Evolutionary conservation across 495 filamentous ascomycete genomes (phyloP), one percentile per base, ranked within the genome.

Genomic region (Trichoderma orchidacearum): DNA sequence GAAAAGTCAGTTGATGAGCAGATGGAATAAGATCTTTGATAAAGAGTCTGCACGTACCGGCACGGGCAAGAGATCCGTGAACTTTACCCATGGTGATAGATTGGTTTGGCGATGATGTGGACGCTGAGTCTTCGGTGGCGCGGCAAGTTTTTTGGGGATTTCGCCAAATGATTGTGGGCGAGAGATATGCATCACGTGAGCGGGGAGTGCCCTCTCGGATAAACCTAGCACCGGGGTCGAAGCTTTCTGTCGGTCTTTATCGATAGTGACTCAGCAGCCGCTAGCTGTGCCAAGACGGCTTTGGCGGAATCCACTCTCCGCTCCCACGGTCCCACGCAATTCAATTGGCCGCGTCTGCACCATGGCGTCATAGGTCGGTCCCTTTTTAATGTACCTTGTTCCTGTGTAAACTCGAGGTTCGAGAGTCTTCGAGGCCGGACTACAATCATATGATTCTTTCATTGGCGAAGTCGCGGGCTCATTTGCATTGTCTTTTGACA

Each of bases 51-150:
- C 12, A 55, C 68, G 56, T 72, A 80, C 92, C 93, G 68, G 92
- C 91, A 86, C 91, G 91, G 72, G 91, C 91, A 75, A 96, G 87
- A 36, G 85, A 90, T 62, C 87, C 87, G 80, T 92, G 87, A 65
- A 90, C 87, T 78, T 91, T 92, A 73, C 87, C 87, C 87, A 92
- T 91, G 69, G 72, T 84, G 79, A 75, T 55, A 70, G 72, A 68
- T 72, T 72, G 67, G 58, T 59, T 55, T 41, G 35, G 23, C 53
- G 56, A 55, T 55, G 53, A 55, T 35, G 23, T 34, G 53, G 30
- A 34, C 32, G 53, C 12, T 38, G 53, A 30, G 21, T 53, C 51
- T 30, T 17, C 51, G 21, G 30, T 53, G 28, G 51, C 28, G 51
- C 51, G 51, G 51, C 27, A 28, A 32, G 30, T 30, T 30, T 53